These are phyloP conservation scores for Naegleria gruberi DNA, from an alignment of 208 protist species.

Conservation along the genomic window DNA sequence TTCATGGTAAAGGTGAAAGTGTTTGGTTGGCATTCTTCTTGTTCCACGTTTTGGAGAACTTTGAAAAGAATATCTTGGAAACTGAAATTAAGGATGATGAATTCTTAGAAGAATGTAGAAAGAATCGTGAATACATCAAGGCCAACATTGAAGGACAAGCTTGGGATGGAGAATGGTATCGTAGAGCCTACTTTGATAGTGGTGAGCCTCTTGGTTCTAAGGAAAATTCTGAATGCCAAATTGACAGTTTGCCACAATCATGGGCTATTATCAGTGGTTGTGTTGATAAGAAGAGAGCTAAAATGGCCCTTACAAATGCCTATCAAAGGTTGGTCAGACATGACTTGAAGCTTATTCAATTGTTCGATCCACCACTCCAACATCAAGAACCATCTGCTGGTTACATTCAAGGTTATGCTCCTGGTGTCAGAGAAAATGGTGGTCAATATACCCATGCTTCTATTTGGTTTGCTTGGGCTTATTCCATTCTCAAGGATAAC, in stretches of 20 bases:
- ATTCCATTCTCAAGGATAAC: not conserved
- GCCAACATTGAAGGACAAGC: not conserved
- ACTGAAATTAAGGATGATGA: not conserved
- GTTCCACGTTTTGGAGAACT: slow-evolving; percentile 24
- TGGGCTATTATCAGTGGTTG: slow-evolving; percentile 8
- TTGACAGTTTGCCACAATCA: slow-evolving; percentile 5
- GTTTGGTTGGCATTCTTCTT: slow-evolving; percentile 27
- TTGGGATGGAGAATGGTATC: slow-evolving; percentile 25
- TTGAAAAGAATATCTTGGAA: not conserved
- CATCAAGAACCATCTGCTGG: not conserved
- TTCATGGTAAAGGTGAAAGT: slow-evolving; percentile 19
- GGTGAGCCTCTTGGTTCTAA: slow-evolving; percentile 12
- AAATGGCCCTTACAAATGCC: not conserved
- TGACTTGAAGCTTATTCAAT: slow-evolving; percentile 20
- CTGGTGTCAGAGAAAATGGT: slow-evolving; percentile 26
- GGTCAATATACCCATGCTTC: slow-evolving; percentile 27
- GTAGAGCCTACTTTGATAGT: slow-evolving; percentile 24
- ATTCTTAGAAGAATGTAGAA: not conserved
- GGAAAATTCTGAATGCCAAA: slow-evolving; percentile 17
- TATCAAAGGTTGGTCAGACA: not conserved
- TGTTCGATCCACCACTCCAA: slow-evolving; percentile 17
- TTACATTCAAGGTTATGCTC: slow-evolving; percentile 16
- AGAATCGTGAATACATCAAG: not conserved
- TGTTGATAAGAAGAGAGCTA: not conserved
- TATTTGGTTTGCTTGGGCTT: slow-evolving; percentile 25